Evolutionary conservation across 2,329 filamentous ascomycete species (phyloP).

Genomic region (Aureobasidium mangrovei): DNA sequence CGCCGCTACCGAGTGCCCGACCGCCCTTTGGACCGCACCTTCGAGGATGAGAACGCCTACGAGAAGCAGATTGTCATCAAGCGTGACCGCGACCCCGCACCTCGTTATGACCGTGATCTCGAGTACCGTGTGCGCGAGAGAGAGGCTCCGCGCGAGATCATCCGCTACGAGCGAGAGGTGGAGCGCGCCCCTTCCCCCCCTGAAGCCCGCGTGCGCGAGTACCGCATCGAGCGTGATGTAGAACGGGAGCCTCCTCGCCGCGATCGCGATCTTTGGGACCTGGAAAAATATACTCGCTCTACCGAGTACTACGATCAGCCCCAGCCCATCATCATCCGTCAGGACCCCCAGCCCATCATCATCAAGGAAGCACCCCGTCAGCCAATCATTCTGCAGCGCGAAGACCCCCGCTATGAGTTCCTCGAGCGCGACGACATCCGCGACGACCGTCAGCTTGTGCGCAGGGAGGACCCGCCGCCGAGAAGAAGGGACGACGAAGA

Average conservation of each 20-base stretch:
- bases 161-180: slow-evolving; percentile 23
- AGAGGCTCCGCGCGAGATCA: slow-evolving; percentile 25
- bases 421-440: slow-evolving; percentile 48
- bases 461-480: slow-evolving; percentile 32
- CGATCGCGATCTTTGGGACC: slow-evolving; percentile 31
- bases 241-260: slow-evolving; percentile 35
- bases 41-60: slow-evolving; percentile 18
- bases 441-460: slow-evolving; percentile 40
- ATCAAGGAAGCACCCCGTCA: slow-evolving; percentile 45
- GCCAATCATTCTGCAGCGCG: slow-evolving; percentile 40
- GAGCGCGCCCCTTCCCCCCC: slow-evolving; percentile 17
- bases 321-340: slow-evolving; percentile 43
- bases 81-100: slow-evolving; percentile 21
- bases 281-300: slow-evolving; percentile 45
- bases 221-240: slow-evolving; percentile 25
- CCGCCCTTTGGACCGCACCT: slow-evolving; percentile 31
- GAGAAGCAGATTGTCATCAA: slow-evolving; percentile 43
- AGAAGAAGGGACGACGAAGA: slow-evolving; percentile 42
- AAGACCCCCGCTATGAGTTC: slow-evolving; percentile 51
- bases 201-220: slow-evolving; percentile 25
- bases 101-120: slow-evolving; percentile 21
- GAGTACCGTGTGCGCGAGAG: slow-evolving; percentile 33
- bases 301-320: slow-evolving; percentile 45
- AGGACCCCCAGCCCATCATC: slow-evolving; percentile 46
- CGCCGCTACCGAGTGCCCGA: slow-evolving; percentile 52